Evolutionary conservation across 228 moss, liverwort and hornwort species (phyloP).

Genomic region (Sphagnum fallax): DNA sequence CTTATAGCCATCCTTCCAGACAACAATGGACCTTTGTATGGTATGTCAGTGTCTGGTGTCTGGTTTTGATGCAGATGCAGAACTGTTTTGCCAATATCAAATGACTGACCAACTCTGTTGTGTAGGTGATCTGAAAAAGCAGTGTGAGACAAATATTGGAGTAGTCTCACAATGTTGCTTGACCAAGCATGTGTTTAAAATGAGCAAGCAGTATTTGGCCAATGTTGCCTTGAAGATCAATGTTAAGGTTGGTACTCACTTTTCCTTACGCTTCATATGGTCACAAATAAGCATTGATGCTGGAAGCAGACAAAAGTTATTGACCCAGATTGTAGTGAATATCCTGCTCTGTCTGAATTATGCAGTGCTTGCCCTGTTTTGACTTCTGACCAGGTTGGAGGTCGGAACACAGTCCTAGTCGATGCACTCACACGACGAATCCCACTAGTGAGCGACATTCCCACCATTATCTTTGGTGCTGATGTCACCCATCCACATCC

Average conservation of each 20-base stretch:
- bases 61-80: too few species aligned
- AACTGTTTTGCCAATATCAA: too few species aligned
- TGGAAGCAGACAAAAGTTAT: too few species aligned
- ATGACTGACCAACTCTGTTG: too few species aligned
- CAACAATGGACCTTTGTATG: constrained; percentile 85
- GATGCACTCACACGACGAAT: constrained; percentile 79
- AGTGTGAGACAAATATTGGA: constrained; percentile 90
- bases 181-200: constrained; percentile 91
- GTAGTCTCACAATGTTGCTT: constrained; percentile 96
- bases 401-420: constrained; percentile 90
- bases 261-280: too few species aligned
- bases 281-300: too few species aligned
- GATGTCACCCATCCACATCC: constrained; percentile 99
- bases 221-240: constrained; percentile 96
- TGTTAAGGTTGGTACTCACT: constrained; percentile 51
- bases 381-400: constrained; percentile 59
- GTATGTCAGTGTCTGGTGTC: constrained; percentile 15
- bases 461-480: constrained; percentile 97
- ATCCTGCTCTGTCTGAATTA: too few species aligned
- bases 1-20: constrained; percentile 94
- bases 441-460: constrained; percentile 95
- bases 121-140: constrained; percentile 84
- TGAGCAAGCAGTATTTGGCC: constrained; percentile 95
- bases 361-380: too few species aligned
- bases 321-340: too few species aligned